Percentiles rank a stretch among this genome's conserved stretches.
Evolutionary conservation across 345 rosid species (phyloP).

Genomic region (Corymbia maculata): DNA sequence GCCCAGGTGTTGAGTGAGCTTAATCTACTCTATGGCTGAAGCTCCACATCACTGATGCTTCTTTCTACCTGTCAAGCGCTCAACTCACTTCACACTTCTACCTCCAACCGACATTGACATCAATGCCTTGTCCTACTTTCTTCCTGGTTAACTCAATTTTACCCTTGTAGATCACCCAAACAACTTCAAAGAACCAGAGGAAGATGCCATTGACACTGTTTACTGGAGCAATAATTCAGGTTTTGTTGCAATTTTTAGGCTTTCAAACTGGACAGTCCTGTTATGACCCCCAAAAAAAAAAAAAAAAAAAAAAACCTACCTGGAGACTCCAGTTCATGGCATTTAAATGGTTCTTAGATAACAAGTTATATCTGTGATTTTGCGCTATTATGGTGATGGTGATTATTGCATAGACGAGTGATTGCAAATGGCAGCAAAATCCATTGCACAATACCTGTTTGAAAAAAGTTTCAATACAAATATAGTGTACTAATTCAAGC

Average conservation of each 20-base stretch:
- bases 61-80: neutral
- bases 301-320: neutral
- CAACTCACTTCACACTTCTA: neutral
- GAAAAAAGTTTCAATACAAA: neutral
- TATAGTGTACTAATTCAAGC: neutral
- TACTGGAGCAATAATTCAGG: neutral
- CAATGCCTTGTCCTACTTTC: neutral
- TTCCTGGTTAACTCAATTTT: neutral
- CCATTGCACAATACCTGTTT: neutral
- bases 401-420: neutral
- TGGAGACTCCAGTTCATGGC: neutral
- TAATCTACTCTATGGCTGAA: neutral
- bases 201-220: neutral
- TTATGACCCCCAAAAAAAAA: no score
- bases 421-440: neutral
- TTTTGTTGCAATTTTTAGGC: neutral
- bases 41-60: neutral
- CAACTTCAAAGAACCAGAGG: neutral
- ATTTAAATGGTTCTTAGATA: neutral
- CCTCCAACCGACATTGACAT: neutral
- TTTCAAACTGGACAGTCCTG: neutral
- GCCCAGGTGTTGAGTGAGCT: neutral
- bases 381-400: neutral
- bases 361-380: neutral
- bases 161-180: neutral